Conservation (phyloP, 345 rosid genomes). For the Rhizophora apiculata region DNA sequence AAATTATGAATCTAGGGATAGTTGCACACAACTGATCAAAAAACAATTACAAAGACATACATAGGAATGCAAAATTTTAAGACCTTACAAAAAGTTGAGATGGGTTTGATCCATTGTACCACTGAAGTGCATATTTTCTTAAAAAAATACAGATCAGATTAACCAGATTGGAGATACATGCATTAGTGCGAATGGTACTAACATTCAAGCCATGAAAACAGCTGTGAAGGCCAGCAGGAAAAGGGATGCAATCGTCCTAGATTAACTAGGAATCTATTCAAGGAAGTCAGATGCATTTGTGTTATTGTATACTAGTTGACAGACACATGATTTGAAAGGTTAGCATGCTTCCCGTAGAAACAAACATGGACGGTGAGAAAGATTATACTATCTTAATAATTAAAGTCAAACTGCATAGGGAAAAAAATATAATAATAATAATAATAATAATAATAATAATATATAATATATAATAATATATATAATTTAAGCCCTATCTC, state of each 20-base stretch:
- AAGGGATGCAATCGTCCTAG: neutral
- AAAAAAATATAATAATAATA: too few species aligned
- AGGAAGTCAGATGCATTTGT: slow-evolving; percentile 16
- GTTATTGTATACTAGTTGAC: neutral
- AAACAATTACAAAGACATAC: slow-evolving; percentile 9
- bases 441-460: too few species aligned
- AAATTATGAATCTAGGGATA: slow-evolving; percentile 6
- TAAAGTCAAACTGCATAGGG: neutral
- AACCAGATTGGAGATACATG: slow-evolving; percentile 3
- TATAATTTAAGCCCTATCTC: too few species aligned
- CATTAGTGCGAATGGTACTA: neutral
- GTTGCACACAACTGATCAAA: slow-evolving; percentile 4
- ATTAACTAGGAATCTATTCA: neutral
- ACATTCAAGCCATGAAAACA: slow-evolving; percentile 2
- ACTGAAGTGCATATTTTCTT: neutral
- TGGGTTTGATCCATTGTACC: slow-evolving; percentile 20
- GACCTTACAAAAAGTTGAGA: neutral
- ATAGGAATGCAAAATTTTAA: slow-evolving; percentile 8
- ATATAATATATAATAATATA: too few species aligned
- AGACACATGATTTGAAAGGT: neutral
- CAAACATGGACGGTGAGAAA: neutral
- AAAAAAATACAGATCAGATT: neutral
- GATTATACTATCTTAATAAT: neutral
- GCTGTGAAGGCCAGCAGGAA: slow-evolving; percentile 18
- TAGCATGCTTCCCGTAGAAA: neutral